Conservation (phyloP, 2,329 filamentous ascomycete genomes). For the Beauveria rudraprayagi region DNA sequence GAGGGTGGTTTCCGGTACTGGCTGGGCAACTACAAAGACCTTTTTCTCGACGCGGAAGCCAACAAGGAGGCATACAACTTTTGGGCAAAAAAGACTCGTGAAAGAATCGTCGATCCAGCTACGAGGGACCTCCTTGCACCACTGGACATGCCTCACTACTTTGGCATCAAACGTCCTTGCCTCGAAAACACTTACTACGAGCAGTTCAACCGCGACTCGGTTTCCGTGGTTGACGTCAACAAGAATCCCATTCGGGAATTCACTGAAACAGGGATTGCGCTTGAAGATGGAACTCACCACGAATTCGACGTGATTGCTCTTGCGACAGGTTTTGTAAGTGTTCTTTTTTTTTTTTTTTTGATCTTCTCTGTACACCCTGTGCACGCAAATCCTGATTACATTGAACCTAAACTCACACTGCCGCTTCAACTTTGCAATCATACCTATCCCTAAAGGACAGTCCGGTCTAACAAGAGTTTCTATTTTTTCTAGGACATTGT, state of each 20-base stretch:
- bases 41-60: conserved; percentile 30
- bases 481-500: conserved; percentile 6
- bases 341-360: conserved; percentile 19
- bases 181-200: conserved; percentile 45
- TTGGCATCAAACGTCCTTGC: conserved; percentile 36
- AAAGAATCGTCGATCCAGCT: conserved; percentile 35
- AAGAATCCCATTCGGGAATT: conserved; percentile 33
- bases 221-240: conserved; percentile 31
- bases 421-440: too few species aligned
- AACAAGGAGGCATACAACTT: conserved; percentile 41
- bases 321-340: conserved; percentile 23
- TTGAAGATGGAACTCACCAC: conserved; percentile 24
- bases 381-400: too few species aligned
- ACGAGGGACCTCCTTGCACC: conserved; percentile 40
- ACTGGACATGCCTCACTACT: conserved; percentile 33
- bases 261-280: conserved; percentile 30
- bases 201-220: conserved; percentile 22
- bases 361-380: neutral
- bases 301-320: conserved; percentile 29
- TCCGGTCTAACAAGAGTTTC: neutral
- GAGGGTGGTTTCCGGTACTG: conserved; percentile 34
- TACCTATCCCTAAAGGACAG: neutral
- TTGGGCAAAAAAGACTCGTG: conserved; percentile 36
- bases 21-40: conserved; percentile 24
- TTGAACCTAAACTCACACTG: too few species aligned